A percentile compares a stretch with the other conserved stretches of the same genome.
phyloP scores from a whole-genome alignment of 2,329 filamentous ascomycete genomes.

The Penicillium sp. region DNA sequence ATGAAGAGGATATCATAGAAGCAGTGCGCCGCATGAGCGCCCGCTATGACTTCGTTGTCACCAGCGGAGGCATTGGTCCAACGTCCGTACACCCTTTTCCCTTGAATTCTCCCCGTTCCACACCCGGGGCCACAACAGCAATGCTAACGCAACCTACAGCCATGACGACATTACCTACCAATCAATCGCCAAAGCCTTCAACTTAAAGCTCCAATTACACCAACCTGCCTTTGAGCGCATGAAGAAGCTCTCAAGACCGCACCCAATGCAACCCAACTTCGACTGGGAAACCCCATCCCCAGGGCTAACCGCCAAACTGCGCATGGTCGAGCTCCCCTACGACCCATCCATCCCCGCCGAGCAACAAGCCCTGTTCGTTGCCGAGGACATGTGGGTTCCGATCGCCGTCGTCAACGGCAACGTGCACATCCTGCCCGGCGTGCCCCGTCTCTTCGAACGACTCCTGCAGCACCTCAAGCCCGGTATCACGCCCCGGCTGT shows the following conservation, averaged over 20 bases:
- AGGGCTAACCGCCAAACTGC: constrained; percentile 73
- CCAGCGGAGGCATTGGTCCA: constrained; percentile 91
- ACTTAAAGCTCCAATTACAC: constrained; percentile 73
- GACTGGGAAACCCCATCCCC: constrained; percentile 82
- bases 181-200: constrained; percentile 88
- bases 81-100: constrained; percentile 60
- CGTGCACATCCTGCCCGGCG: constrained; percentile 86
- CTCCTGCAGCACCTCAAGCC: constrained; percentile 77
- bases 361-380: constrained; percentile 75
- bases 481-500: constrained; percentile 65
- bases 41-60: constrained; percentile 91
- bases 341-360: constrained; percentile 64
- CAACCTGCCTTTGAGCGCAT: constrained; percentile 74
- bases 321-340: constrained; percentile 85
- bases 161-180: constrained; percentile 98
- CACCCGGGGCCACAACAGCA: neutral
- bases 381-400: constrained; percentile 86
- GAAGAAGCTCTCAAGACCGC: constrained; percentile 74
- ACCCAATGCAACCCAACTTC: constrained; percentile 71
- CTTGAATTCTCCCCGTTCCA: too few species aligned
- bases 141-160: constrained; percentile 46
- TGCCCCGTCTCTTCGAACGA: constrained; percentile 78
- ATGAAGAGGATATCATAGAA: constrained; percentile 86
- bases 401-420: constrained; percentile 88
- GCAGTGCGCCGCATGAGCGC: constrained; percentile 82